Evolutionary conservation across 1,284 basidiomycete species (phyloP).

Genomic region (Porogramme epimiltina): DNA sequence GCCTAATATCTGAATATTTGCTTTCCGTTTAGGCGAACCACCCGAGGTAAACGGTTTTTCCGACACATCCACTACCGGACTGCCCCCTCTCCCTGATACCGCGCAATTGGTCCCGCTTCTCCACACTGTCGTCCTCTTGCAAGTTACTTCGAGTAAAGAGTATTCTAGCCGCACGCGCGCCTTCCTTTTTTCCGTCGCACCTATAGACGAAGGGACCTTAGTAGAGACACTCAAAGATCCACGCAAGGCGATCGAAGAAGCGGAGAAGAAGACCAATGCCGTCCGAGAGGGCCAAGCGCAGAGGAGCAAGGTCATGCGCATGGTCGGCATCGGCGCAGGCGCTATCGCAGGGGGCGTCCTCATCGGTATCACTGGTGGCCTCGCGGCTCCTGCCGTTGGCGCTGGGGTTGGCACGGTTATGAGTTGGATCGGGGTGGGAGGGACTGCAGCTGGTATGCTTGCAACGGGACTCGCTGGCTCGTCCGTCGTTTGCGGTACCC

Average conservation of each 20-base stretch:
- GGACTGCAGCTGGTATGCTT: constrained; percentile 53
- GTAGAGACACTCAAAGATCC: constrained; percentile 53
- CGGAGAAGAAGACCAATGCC: constrained; percentile 43
- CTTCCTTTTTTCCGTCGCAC: constrained; percentile 45
- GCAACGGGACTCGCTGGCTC: constrained; percentile 58
- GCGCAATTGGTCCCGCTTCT: constrained; percentile 40
- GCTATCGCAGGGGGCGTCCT: constrained; percentile 59
- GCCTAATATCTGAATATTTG: background rate
- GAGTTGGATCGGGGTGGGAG: constrained; percentile 55
- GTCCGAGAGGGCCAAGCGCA: constrained; percentile 45
- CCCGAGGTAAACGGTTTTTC: constrained; percentile 31
- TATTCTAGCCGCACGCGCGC: constrained; percentile 57
- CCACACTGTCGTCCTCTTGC: constrained; percentile 52
- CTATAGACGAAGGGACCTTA: constrained; percentile 47
- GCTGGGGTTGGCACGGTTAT: constrained; percentile 51
- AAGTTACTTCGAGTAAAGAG: constrained; percentile 48
- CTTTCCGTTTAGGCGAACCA: background rate
- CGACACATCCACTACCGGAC: constrained; percentile 47
- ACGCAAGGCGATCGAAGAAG: constrained; percentile 44
- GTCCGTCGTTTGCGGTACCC: constrained; percentile 54
- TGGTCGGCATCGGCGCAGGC: constrained; percentile 52
- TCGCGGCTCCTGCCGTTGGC: constrained; percentile 62
- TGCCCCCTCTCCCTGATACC: constrained; percentile 41
- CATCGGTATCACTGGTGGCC: constrained; percentile 56
- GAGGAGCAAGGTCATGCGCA: constrained; percentile 43